phyloP scores from a whole-genome alignment of 306 rosid species.

The Psophocarpus tetragonolobus region DNA sequence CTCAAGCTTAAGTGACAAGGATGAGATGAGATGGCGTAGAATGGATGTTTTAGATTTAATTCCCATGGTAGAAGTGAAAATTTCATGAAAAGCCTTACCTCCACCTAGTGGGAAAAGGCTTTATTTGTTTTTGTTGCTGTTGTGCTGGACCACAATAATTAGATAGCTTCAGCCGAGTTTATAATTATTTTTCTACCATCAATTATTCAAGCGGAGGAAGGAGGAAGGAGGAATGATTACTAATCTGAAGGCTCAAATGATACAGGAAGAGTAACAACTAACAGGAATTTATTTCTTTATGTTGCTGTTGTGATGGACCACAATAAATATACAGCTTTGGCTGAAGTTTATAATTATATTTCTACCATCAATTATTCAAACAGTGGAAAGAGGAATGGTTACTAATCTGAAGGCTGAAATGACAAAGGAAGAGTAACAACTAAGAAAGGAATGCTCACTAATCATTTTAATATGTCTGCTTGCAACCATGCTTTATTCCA shows the following conservation, averaged over 20 bases:
- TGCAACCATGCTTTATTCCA: neutral
- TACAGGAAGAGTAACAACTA: neutral
- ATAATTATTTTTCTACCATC: neutral
- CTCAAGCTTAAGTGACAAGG: neutral
- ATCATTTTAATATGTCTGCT: neutral
- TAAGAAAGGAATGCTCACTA: neutral
- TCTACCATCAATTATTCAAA: too few species aligned
- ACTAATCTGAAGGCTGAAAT: neutral
- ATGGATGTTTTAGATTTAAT: neutral
- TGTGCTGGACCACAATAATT: constrained; percentile 16
- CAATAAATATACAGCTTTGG: too few species aligned
- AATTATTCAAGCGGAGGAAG: too few species aligned
- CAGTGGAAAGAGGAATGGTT: neutral
- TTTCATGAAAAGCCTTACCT: neutral
- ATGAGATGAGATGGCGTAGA: neutral
- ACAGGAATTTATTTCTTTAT: too few species aligned
- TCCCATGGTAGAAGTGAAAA: neutral
- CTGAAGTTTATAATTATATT: too few species aligned
- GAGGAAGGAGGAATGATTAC: neutral
- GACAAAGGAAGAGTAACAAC: neutral
- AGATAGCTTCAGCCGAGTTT: neutral
- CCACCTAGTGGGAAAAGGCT: neutral
- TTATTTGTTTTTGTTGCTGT: neutral
- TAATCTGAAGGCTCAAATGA: neutral
- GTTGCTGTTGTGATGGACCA: too few species aligned